Evolutionary conservation across 805 yeast species (phyloP), one percentile per base, ranked within the genome.

Genomic region (Kuraishia borneana): DNA sequence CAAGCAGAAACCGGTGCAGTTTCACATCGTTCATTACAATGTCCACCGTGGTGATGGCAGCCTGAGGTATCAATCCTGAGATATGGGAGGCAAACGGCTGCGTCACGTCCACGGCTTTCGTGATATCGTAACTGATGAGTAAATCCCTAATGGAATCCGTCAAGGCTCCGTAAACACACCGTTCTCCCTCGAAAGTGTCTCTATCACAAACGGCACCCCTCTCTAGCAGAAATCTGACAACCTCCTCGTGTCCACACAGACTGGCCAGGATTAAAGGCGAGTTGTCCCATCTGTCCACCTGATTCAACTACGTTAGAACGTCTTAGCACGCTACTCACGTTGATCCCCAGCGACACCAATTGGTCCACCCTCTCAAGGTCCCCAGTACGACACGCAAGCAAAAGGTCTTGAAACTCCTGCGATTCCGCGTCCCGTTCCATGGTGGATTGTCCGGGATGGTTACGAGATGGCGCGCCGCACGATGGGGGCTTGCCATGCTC

Each of bases 151-250:
- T 83, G 3, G 60, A 51, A 47, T 80, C 85, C 13, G 68, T 83
- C 36, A 83, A 54, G 0, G 94, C 92, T 2, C 88, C 92, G 46
- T 83, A 81, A 2, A 82, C 63, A 42, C 89, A 81, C 34, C 34
- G 36, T 9, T 79, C 83, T 2, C 94, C 92, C 50, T 81, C 83
- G 46, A 75, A 75, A n/a, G 87, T 76, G 48, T 82, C 89, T 46
- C 84, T 64, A 51, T 80, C 88, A 51, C 89, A 81, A 6, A 74
- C 63, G 0, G 92, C 85, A 6, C 94, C 94, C 30, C 73, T 56
- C 30, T 69, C 63, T 7, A 83, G 57, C 17, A 83, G 55, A 32
- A 76, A 51, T 35, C 58, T 61, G n/a, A 83, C 92, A 4, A 83
- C 64, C 1, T 58, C 60, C 39, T 64, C 65, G 50, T 82, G 89